Evolutionary conservation across 2,329 filamentous ascomycete species (phyloP), one percentile per base, ranked within the genome.

Genomic region (Lecanicillium sp.): DNA sequence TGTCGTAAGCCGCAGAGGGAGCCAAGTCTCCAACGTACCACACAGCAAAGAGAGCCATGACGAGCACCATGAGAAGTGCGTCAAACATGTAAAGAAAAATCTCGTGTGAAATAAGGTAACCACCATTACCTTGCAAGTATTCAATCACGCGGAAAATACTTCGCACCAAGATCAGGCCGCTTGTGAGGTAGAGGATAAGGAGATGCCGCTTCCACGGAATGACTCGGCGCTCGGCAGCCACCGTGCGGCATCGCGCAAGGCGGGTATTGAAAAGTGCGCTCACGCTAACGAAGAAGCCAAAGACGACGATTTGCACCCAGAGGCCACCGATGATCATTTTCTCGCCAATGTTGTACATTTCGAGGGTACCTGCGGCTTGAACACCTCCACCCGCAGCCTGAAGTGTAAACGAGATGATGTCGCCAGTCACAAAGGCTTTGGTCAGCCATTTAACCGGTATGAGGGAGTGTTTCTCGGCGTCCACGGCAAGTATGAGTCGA

Each of bases 231-330:
- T 32, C 17, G 2, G 25, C 43, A 34, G 22, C 57, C 3, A 36
- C 33, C 0, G 53, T 60, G 4, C 48, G 49, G 4, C 28, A 27
- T 2, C n/a, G 20, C 4, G 14, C 13, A 9, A 56, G 33, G 4
- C 51, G 49, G 8, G 39, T 41, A 42, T 76, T 66, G 50, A 74
- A 73, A 0, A 68, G 45, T 1, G 61, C 44, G 0, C 69, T 61
- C 0, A 65, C 60, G 4, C 66, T 31, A 9, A 75, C 54, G 49
- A 79, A 79, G 33, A 76, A 57, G 13, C 60, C 58, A 44, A 79
- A 77, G 31, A 71, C 60, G 17, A 69, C 29, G 3, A 79, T 61
- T 47, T 80, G 75, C 3, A 75, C 50, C n/a, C 70, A 56, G 3
- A 80, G 55, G 8, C 74, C 74, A 4, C 47, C 64, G 12, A 78